Conservation (phyloP, 805 yeast genomes). For the Suhomyces emberorum region DNA sequence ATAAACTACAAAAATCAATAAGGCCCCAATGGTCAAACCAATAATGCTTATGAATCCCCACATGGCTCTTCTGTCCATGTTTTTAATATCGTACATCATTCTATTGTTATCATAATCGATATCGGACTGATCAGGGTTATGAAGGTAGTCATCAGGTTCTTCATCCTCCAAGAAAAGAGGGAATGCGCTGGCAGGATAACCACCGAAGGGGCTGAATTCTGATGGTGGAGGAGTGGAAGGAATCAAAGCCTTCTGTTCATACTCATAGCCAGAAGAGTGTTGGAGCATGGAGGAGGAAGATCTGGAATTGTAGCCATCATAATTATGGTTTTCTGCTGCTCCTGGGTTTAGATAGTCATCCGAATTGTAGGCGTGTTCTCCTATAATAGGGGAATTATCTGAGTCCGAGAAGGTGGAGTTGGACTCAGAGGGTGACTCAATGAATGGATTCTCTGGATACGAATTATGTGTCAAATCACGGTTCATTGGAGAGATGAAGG, state of each 20-base stretch:
- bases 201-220: conserved; percentile 90
- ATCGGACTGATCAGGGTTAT: conserved; percentile 92
- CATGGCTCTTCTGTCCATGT: conserved; percentile 60
- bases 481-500: too few relatives aligned
- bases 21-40: conserved; percentile 54
- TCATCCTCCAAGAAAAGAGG: conserved; percentile 89
- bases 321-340: neutral
- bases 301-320: too few relatives aligned
- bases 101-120: conserved; percentile 77
- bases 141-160: conserved; percentile 92
- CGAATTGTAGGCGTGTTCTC: too few relatives aligned
- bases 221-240: conserved; percentile 36
- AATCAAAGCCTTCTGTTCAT: conserved; percentile 13
- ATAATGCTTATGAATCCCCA: conserved; percentile 61
- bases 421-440: too few relatives aligned
- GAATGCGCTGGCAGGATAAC: conserved; percentile 89
- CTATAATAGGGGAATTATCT: too few relatives aligned
- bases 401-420: too few relatives aligned
- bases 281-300: too few relatives aligned
- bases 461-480: too few relatives aligned
- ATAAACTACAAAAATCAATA: conserved; percentile 70
- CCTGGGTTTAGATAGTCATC: neutral
- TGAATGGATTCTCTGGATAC: too few relatives aligned
- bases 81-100: conserved; percentile 59
- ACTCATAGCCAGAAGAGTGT: too few relatives aligned